Base-by-base conservation (phyloP, 179 eudicot species). In the Sideroxylon spinosum region DNA sequence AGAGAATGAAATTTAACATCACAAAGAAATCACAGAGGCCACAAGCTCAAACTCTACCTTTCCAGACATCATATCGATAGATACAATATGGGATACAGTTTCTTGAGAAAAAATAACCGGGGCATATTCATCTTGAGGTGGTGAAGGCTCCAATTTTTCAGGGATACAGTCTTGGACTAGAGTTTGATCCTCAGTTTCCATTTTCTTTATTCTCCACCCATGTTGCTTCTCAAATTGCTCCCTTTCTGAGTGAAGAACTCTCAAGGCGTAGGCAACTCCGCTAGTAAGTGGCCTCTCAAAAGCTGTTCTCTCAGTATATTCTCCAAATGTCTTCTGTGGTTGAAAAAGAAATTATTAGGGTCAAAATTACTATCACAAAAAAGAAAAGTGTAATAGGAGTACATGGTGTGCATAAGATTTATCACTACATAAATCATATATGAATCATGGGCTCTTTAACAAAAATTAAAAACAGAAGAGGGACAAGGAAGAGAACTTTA, bases 31-130 rank as follows among this genome's bases (percentile, higher is more conserved):
- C 29, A 73, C 13, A 56, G 23, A 50, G 26, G 14, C 26, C 50
- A 7, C 56, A 50, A 65, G 52, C 13, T 22, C 49, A 59, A n/a
- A 19, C 4, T 50, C 64, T 68, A 92, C 98, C 97, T 93, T 90
- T 79, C 98, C 98, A 26, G 97, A 93, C 97, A 94, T 91, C 98
- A 94, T 93, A 85, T 94, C 98, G 73, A 94, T 90, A 48, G 97
- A 94, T 20, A 88, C 97, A 74, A 94, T 91, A 80, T 94, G 94
- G 68, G 97, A 86, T 7, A 94, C 97, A 66, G 98, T 94, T 85
- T 90, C 85, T 80, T 94, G 98, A 65, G 93, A 85, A 59, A 94
- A 90, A 75, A 94, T 88, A 70, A 94, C 98, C 0, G 98, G 98
- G 2, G 98, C 98, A 89, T 94, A 94, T 87, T 94, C 98, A 84